phyloP scores from a whole-genome alignment of 495 filamentous ascomycete species.

The Penicillium simplicissimum region DNA sequence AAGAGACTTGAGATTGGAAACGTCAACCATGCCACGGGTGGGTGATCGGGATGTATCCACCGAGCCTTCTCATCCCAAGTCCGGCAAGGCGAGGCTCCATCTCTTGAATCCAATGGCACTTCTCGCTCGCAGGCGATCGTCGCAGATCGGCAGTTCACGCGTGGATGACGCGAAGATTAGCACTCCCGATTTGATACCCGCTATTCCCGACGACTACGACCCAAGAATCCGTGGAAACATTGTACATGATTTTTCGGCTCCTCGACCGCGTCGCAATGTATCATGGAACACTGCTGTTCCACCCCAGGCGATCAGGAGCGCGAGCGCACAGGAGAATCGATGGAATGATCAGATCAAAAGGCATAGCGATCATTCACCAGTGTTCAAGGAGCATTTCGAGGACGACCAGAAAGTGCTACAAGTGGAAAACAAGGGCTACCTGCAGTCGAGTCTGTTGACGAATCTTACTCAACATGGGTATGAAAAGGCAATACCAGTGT shows the following conservation, averaged over 20 bases:
- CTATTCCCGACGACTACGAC: conserved; percentile 73
- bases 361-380: conserved; percentile 57
- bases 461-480: conserved; percentile 35
- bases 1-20: conserved; percentile 33
- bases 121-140: conserved; percentile 59
- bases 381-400: conserved; percentile 70
- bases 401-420: conserved; percentile 54
- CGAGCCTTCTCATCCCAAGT: conserved; percentile 39
- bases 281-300: conserved; percentile 38
- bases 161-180: conserved; percentile 51
- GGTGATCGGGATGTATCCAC: conserved; percentile 35
- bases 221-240: conserved; percentile 80
- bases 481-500: conserved; percentile 48
- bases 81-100: conserved; percentile 63
- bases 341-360: conserved; percentile 36
- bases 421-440: conserved; percentile 52
- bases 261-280: conserved; percentile 61
- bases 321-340: conserved; percentile 16
- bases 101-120: conserved; percentile 69
- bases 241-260: conserved; percentile 90
- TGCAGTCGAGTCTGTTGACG: conserved; percentile 46
- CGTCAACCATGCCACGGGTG: conserved; percentile 22
- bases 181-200: conserved; percentile 54
- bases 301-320: conserved; percentile 7
- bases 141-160: conserved; percentile 43